Percentiles rank a stretch among this genome's conserved stretches.
Conservation (phyloP, 2,329 filamentous ascomycete species). For the Fusarium ramigenum region DNA sequence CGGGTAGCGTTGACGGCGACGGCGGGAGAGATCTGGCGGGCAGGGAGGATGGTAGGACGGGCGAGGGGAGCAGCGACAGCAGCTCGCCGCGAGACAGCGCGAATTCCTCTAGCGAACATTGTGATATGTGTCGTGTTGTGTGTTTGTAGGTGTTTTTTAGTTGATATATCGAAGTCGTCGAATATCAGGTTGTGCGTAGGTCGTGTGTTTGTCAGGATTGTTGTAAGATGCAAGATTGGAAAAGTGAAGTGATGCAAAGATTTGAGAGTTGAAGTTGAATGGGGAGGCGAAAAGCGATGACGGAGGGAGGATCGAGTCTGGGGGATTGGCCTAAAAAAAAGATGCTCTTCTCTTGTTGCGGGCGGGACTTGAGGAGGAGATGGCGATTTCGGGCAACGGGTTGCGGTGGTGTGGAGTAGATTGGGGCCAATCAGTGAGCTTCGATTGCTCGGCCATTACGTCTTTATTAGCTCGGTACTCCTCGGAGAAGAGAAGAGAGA, state of each 20-base stretch:
- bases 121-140: slow-evolving; percentile 30
- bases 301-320: slow-evolving; percentile 33
- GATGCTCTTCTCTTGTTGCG: slow-evolving; percentile 29
- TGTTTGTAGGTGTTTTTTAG: not conserved
- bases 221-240: slow-evolving; percentile 8
- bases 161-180: slow-evolving; percentile 10
- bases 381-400: slow-evolving; percentile 45
- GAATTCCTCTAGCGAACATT: slow-evolving; percentile 60
- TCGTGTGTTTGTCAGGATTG: not conserved
- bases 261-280: slow-evolving; percentile 9
- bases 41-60: slow-evolving; percentile 50
- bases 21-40: slow-evolving; percentile 54
- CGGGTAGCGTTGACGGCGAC: slow-evolving; percentile 54
- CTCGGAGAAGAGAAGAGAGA: slow-evolving; percentile 44
- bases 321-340: slow-evolving; percentile 41
- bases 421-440: slow-evolving; percentile 33
- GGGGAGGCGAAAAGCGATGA: slow-evolving; percentile 41
- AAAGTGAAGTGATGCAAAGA: slow-evolving; percentile 22
- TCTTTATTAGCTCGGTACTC: slow-evolving; percentile 44
- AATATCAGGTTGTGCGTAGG: slow-evolving; percentile 7
- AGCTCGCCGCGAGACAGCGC: slow-evolving; percentile 56
- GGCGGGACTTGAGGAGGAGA: slow-evolving; percentile 43
- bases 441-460: slow-evolving; percentile 47
- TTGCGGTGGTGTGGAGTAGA: slow-evolving; percentile 32
- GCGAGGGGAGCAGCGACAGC: slow-evolving; percentile 51